These are phyloP conservation scores for Boletus pseudopeckii DNA, from an alignment of 768 basidiomycete genomes.

Conservation along the genomic window DNA sequence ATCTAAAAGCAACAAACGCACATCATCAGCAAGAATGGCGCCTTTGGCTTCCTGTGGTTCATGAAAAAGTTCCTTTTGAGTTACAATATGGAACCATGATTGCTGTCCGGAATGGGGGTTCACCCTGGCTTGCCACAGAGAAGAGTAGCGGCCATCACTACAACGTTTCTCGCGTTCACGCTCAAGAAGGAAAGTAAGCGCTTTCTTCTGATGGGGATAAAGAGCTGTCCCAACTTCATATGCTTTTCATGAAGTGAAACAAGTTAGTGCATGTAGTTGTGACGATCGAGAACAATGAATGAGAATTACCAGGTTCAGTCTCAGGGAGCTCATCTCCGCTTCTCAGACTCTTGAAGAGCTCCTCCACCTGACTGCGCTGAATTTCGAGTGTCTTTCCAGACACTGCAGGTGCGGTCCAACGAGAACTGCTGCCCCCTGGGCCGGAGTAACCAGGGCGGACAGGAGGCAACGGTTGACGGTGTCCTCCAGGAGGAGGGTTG, in stretches of 20 bases:
- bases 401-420: constrained; percentile 57
- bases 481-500: constrained; percentile 71
- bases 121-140: constrained; percentile 63
- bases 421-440: constrained; percentile 36
- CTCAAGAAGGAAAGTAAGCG: constrained; percentile 90
- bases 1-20: constrained; percentile 40
- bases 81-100: constrained; percentile 84
- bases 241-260: constrained; percentile 37
- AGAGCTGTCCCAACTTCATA: constrained; percentile 77
- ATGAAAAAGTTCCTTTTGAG: constrained; percentile 66
- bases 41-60: constrained; percentile 77
- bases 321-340: constrained; percentile 84
- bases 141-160: constrained; percentile 59
- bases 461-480: constrained; percentile 39
- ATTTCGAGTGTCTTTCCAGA: constrained; percentile 82
- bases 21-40: constrained; percentile 95
- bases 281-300: constrained; percentile 13
- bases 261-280: constrained; percentile 13
- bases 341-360: constrained; percentile 85
- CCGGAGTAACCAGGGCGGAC: constrained; percentile 41
- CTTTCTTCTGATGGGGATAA: constrained; percentile 98
- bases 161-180: constrained; percentile 67
- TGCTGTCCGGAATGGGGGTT: constrained; percentile 45
- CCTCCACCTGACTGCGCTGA: constrained; percentile 90
- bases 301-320: constrained; percentile 74